Conservation (phyloP, 139 green algal genomes). For the Prasinococcaceae sp. region DNA sequence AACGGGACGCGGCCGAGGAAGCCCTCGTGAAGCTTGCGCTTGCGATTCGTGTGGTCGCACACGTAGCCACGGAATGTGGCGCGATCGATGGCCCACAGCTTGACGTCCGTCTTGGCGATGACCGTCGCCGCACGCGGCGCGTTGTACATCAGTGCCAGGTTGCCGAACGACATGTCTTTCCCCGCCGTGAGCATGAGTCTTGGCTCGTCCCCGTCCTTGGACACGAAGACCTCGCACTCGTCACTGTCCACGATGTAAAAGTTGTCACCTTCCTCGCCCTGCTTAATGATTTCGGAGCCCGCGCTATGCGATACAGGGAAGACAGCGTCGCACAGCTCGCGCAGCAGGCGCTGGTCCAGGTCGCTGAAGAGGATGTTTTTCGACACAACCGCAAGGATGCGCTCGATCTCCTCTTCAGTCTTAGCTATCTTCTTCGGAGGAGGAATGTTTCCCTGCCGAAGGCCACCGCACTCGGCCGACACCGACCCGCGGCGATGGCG, state of each 20-base stretch:
- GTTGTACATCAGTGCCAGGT: conserved; percentile 83
- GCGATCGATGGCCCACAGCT: conserved; percentile 69
- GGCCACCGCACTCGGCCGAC: too few species aligned
- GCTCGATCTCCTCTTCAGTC: not conserved
- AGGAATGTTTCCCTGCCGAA: too few species aligned
- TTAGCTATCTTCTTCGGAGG: too few species aligned
- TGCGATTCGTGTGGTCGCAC: not conserved
- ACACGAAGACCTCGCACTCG: conserved; percentile 33
- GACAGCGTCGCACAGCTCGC: conserved; percentile 61
- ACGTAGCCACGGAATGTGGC: not conserved
- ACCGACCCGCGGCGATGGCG: too few species aligned
- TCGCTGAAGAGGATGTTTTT: conserved; percentile 32
- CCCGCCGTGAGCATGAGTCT: conserved; percentile 5
- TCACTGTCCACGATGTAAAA: conserved; percentile 34
- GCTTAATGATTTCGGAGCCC: conserved; percentile 54
- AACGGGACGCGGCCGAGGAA: conserved; percentile 5
- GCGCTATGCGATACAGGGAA: conserved; percentile 22
- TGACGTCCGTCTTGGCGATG: conserved; percentile 36
- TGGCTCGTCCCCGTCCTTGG: conserved; percentile 9
- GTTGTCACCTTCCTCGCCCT: conserved; percentile 37
- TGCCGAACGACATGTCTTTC: conserved; percentile 69
- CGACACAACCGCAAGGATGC: not conserved
- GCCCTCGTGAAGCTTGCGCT: not conserved
- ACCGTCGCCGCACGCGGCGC: conserved; percentile 75
- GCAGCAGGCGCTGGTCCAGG: not conserved